Evolutionary conservation across 148 eudicot genomes (phyloP), one percentile per base, ranked within the genome.

Genomic region (Cornus kousa): DNA sequence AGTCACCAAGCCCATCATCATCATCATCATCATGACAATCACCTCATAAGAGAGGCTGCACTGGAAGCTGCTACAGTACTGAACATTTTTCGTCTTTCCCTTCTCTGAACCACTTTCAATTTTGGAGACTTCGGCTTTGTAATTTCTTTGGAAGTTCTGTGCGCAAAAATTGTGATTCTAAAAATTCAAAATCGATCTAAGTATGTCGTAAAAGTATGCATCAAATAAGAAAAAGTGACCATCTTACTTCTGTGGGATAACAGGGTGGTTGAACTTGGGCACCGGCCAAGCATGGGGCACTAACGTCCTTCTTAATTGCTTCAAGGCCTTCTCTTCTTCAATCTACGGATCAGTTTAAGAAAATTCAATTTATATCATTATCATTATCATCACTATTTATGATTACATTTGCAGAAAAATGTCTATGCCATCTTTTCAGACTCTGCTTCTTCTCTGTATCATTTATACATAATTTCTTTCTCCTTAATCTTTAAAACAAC

Each of bases 241-340:
- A 67, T 50, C 92, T 28, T 92, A 96, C 99, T 88, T 96, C 50
- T 90, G 93, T 46, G 98, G 97, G 67, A 87, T 70, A 81, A 92
- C 91, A 40, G 99, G 97, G 79, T 87, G 81, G 77, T 85, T 78
- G 74, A 94, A 94, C 7, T 87, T 88, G 9, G 99, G 99, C 59
- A 92, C 91, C 5, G 99, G 98, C 79, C 98, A 89, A 72, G 98
- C 98, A 81, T 94, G 97, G 48, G 94, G 98, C 67, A 94, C 95
- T 86, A 94, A 66, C 4, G 98, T 89, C 83, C 97, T 94, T 77
- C 98, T 84, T 68, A 96, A 66, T 71, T 94, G 98, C 89, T 96
- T 94, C 87, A 96, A 79, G 50, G 99, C 99, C 82, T 92, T 96
- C 87, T 96, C 97, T 76, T 96, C 99, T 75, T 96, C 99, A 95